phyloP scores from a whole-genome alignment of 2,329 filamentous ascomycete genomes.

The Cucurbitaria berberidis region DNA sequence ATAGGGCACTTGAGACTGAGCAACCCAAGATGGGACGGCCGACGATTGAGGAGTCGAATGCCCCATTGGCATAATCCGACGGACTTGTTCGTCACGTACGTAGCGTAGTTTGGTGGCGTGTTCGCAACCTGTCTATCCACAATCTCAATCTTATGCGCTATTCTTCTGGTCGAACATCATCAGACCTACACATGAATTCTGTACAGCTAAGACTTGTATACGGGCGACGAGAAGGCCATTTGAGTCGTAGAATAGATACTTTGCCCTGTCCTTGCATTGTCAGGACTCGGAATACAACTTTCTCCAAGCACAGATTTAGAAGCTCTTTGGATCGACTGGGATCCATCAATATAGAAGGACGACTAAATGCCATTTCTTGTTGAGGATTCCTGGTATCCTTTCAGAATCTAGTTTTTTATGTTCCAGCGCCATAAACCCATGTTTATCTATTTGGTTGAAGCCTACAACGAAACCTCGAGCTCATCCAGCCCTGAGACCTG shows the following conservation, averaged over 20 bases:
- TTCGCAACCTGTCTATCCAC: conserved; percentile 54
- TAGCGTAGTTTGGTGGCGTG: conserved; percentile 50
- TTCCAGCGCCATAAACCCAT: conserved; percentile 1
- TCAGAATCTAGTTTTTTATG: not conserved
- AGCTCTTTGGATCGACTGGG: no score
- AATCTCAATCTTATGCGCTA: conserved; percentile 53
- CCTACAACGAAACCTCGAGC: conserved; percentile 35
- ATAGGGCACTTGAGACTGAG: conserved; percentile 45
- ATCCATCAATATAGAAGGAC: no score
- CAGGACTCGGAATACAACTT: no score
- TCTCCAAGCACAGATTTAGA: no score
- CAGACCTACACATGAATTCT: conserved; percentile 44
- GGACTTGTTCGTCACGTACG: conserved; percentile 53
- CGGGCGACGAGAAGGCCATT: conserved; percentile 48
- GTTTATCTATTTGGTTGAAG: not conserved
- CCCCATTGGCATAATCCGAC: conserved; percentile 47
- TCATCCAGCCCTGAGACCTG: conserved; percentile 43
- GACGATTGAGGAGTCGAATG: conserved; percentile 53
- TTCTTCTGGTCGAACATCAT: conserved; percentile 48
- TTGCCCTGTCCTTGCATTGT: no score
- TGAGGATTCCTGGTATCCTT: not conserved
- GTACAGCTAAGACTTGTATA: no score
- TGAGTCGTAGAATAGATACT: no score
- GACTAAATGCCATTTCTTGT: no score
- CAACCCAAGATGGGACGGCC: conserved; percentile 50